phyloP scores from a whole-genome alignment of 371 early-diverging fungal species.

The Gilbertella persicaria region DNA sequence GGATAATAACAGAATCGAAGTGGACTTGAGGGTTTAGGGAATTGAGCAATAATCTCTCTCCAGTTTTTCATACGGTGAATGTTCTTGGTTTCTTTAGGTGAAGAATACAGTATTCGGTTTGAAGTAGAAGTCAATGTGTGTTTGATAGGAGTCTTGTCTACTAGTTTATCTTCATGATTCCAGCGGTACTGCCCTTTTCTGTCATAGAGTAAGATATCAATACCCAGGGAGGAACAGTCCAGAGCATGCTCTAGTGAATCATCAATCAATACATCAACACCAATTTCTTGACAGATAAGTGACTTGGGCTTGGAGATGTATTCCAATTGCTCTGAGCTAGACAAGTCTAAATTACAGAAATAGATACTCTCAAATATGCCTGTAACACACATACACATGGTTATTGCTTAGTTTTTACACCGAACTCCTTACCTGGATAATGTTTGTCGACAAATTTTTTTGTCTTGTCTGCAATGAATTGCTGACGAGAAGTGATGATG shows the following conservation, averaged over 20 bases:
- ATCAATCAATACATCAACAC: constrained; percentile 53
- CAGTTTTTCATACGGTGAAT: constrained; percentile 49
- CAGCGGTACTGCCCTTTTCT: constrained; percentile 42
- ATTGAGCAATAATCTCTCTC: constrained; percentile 50
- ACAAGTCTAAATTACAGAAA: constrained; percentile 49
- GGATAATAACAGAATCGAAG: constrained; percentile 37
- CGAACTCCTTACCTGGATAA: constrained; percentile 40
- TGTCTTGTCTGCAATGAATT: constrained; percentile 53
- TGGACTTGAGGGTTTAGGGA: constrained; percentile 54
- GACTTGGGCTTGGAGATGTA: constrained; percentile 53
- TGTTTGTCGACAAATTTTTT: constrained; percentile 54
- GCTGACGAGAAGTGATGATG: constrained; percentile 54
- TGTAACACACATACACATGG: background rate
- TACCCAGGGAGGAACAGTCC: constrained; percentile 44
- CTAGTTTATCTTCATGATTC: constrained; percentile 34
- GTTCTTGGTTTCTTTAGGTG: constrained; percentile 27
- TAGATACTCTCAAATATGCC: constrained; percentile 57
- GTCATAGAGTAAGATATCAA: constrained; percentile 50
- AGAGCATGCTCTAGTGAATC: constrained; percentile 49
- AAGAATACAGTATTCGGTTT: constrained; percentile 14
- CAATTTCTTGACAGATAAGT: constrained; percentile 53
- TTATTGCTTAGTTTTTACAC: background rate
- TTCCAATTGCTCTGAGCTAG: constrained; percentile 44
- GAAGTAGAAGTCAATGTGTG: constrained; percentile 21
- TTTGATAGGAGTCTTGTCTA: background rate